Conservation (phyloP, 768 basidiomycete species). For the Imleria badia region DNA sequence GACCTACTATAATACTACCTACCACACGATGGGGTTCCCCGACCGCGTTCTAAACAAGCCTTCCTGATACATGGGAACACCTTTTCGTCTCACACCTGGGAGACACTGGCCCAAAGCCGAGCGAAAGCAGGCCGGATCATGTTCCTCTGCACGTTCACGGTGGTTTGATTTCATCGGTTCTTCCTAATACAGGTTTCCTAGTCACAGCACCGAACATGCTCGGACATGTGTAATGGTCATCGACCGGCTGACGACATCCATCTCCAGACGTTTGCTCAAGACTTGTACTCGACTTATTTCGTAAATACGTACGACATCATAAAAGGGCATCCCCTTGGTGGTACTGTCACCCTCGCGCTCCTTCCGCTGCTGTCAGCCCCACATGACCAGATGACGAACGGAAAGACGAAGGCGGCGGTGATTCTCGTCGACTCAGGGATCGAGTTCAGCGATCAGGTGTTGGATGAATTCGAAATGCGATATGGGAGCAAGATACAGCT, state of each 20-base stretch:
- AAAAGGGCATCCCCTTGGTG: conserved; percentile 19
- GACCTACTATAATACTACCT: conserved; percentile 13
- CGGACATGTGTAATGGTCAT: conserved; percentile 15
- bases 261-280: conserved; percentile 9
- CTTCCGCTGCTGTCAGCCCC: conserved; percentile 6
- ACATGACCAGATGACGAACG: not conserved
- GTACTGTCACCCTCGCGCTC: conserved; percentile 6
- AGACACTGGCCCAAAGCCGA: conserved; percentile 4
- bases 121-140: conserved; percentile 7
- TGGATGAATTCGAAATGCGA: not conserved
- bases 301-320: conserved; percentile 13
- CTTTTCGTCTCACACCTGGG: conserved; percentile 16
- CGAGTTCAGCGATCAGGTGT: not conserved
- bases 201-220: conserved; percentile 20
- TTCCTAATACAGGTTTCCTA: conserved; percentile 11
- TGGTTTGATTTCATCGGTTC: not conserved
- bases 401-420: not conserved
- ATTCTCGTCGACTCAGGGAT: conserved; percentile 18
- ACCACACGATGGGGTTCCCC: conserved; percentile 16
- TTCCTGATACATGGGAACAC: conserved; percentile 15
- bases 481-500: not conserved
- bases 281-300: conserved; percentile 17
- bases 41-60: conserved; percentile 13
- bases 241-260: conserved; percentile 13
- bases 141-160: not conserved